Evolutionary conservation across 169 alveolate species (phyloP).

Genomic region (Plasmodium yoelii): DNA sequence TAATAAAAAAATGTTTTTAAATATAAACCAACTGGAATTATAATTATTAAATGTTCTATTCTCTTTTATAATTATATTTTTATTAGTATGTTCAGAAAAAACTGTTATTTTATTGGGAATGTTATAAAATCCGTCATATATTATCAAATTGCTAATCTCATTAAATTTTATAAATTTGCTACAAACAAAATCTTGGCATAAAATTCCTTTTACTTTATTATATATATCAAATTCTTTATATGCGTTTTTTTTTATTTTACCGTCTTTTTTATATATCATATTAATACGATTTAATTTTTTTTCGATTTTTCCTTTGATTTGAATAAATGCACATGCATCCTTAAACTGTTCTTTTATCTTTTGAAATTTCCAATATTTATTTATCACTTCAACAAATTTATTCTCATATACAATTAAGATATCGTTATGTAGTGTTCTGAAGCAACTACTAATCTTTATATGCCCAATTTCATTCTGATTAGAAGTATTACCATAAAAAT

Average conservation of each 20-base stretch:
- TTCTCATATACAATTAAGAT: neutral
- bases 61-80: conserved; percentile 4
- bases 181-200: conserved; percentile 70
- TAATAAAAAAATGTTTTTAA: conserved; percentile 10
- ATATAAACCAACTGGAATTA: neutral
- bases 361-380: neutral
- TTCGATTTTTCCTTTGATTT: conserved; percentile 3
- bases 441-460: neutral
- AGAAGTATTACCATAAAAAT: too few species aligned
- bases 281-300: neutral
- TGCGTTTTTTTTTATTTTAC: neutral
- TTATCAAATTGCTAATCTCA: conserved; percentile 7
- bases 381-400: neutral
- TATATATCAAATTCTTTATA: neutral
- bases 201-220: conserved; percentile 34
- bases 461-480: too few species aligned
- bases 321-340: neutral
- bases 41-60: conserved; percentile 17
- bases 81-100: neutral
- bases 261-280: conserved; percentile 17
- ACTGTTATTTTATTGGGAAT: conserved; percentile 13
- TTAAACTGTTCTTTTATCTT: neutral
- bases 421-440: neutral
- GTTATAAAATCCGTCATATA: conserved; percentile 43
- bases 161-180: conserved; percentile 52